phyloP scores from a whole-genome alignment of 371 early-diverging fungal genomes.

The Mucor ambiguus region DNA sequence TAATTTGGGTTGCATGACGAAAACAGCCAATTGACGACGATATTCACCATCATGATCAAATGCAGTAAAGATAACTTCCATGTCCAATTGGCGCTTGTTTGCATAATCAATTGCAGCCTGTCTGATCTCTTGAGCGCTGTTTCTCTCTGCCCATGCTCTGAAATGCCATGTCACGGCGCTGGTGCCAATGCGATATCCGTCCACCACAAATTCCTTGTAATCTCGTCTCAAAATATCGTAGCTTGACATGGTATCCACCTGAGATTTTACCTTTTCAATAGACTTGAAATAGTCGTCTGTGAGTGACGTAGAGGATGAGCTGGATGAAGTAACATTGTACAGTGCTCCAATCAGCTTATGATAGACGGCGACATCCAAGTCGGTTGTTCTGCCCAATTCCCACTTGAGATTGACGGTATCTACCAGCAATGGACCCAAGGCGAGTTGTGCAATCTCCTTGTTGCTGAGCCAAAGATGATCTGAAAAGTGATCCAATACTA shows the following conservation, averaged over 20 bases:
- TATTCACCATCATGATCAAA: slow-evolving; percentile 60
- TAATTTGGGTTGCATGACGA: slow-evolving; percentile 34
- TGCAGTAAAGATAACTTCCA: slow-evolving; percentile 63
- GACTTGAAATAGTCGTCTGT: slow-evolving; percentile 36
- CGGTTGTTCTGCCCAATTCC: slow-evolving; percentile 56
- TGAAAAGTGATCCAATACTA: slow-evolving; percentile 49
- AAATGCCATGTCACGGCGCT: slow-evolving; percentile 64
- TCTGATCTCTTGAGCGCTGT: slow-evolving; percentile 30
- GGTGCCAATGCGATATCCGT: slow-evolving; percentile 61
- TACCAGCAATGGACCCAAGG: slow-evolving; percentile 69
- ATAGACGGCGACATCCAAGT: slow-evolving; percentile 54
- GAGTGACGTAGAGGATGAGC: neutral
- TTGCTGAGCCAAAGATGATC: slow-evolving; percentile 11
- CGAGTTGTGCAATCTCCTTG: slow-evolving; percentile 36
- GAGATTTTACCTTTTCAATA: slow-evolving; percentile 60
- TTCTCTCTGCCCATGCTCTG: slow-evolving; percentile 48
- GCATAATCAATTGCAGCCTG: slow-evolving; percentile 37
- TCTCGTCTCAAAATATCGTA: slow-evolving; percentile 73
- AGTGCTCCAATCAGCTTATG: slow-evolving; percentile 21
- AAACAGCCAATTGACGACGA: slow-evolving; percentile 64
- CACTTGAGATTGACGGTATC: slow-evolving; percentile 70
- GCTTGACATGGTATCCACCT: slow-evolving; percentile 51
- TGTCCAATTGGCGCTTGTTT: slow-evolving; percentile 48
- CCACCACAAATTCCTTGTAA: slow-evolving; percentile 70
- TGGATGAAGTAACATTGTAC: neutral